Evolutionary conservation across 2,329 filamentous ascomycete species (phyloP).

Genomic region (Phialemonium atrogriseum): DNA sequence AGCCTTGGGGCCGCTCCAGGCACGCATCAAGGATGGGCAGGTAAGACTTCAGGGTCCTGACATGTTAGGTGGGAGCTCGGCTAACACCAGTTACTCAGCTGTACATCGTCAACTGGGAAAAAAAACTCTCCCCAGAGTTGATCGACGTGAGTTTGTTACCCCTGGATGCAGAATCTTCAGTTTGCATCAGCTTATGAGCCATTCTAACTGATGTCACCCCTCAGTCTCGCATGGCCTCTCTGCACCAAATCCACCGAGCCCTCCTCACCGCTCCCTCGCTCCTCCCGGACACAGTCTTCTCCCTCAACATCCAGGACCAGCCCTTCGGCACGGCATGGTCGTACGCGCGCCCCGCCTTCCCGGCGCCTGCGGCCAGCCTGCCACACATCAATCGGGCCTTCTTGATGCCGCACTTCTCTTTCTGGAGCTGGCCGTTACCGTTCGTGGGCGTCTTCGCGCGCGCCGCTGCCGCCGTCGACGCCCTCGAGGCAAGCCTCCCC

Average conservation of each 20-base stretch:
- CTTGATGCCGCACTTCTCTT: slow-evolving; percentile 47
- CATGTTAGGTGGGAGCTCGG: too few relatives aligned
- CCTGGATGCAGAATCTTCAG: too few relatives aligned
- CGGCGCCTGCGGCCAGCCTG: slow-evolving; percentile 17
- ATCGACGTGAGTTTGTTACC: too few relatives aligned
- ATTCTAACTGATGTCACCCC: background rate
- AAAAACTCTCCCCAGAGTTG: too few relatives aligned
- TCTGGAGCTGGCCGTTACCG: slow-evolving; percentile 44
- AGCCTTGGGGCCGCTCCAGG: slow-evolving; percentile 31
- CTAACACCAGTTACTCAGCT: too few relatives aligned
- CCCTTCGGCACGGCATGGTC: slow-evolving; percentile 34
- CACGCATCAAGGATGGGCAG: slow-evolving; percentile 32
- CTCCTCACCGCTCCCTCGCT: slow-evolving; percentile 38
- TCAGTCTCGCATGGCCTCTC: slow-evolving; percentile 39
- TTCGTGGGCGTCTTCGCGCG: slow-evolving; percentile 36
- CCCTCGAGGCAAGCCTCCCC: slow-evolving; percentile 22
- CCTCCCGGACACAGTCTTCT: slow-evolving; percentile 42
- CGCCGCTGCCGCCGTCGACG: slow-evolving; percentile 26
- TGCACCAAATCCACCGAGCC: slow-evolving; percentile 45
- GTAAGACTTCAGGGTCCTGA: too few relatives aligned
- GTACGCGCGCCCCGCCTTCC: slow-evolving; percentile 37
- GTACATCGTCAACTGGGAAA: too few relatives aligned
- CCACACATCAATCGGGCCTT: slow-evolving; percentile 29
- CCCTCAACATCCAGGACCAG: slow-evolving; percentile 43
- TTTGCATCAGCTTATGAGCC: background rate